These are phyloP conservation scores for Brassica cretica DNA, from an alignment of 345 rosid species.

Conservation along the genomic window DNA sequence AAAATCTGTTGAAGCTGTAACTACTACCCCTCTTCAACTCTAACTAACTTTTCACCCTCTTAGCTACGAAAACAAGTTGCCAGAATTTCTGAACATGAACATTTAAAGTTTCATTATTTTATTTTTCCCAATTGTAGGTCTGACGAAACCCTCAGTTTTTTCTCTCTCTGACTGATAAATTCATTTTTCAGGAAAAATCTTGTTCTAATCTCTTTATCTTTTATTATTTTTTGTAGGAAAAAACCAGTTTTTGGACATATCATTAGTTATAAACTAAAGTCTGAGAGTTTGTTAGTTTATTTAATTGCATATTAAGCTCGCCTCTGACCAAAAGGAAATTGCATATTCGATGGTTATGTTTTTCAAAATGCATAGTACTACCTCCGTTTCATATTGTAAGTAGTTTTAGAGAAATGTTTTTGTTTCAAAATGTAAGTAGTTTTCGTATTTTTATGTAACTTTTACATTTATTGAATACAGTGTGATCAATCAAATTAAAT, in stretches of 20 bases:
- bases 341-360: neutral
- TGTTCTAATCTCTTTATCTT: neutral
- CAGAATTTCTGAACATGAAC: neutral
- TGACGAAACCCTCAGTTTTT: neutral
- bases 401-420: too few relatives aligned
- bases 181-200: neutral
- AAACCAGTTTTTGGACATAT: neutral
- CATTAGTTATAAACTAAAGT: neutral
- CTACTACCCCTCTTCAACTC: slow-evolving; percentile 31
- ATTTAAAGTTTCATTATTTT: neutral
- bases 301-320: neutral
- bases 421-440: too few relatives aligned
- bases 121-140: slow-evolving; percentile 4
- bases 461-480: too few relatives aligned
- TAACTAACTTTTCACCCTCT: slow-evolving; percentile 31
- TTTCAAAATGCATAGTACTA: neutral
- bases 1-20: slow-evolving; percentile 36
- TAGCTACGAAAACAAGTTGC: neutral
- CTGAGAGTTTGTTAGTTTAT: neutral
- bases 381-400: too few relatives aligned
- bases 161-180: neutral
- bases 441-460: too few relatives aligned
- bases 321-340: neutral
- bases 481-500: too few relatives aligned
- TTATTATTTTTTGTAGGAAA: neutral